These are phyloP conservation scores for Globisporangium heterothallicum DNA, from an alignment of 352 stramenopile genomes.

Conservation along the genomic window DNA sequence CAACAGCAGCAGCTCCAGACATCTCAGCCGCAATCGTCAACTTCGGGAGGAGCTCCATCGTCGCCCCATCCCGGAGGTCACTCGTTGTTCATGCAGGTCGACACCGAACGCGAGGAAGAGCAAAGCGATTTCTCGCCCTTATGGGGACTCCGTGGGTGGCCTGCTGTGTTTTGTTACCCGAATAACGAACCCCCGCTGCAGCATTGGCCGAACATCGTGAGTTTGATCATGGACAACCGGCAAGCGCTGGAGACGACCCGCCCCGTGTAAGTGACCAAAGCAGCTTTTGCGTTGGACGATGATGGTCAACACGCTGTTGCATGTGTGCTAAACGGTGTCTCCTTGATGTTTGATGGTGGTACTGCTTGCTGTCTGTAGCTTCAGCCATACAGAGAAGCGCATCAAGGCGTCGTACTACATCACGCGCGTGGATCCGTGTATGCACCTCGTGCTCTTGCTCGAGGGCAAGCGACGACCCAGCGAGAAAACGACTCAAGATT, in stretches of 20 bases:
- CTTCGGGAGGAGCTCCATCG: background rate
- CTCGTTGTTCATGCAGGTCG: slow-evolving; percentile 47
- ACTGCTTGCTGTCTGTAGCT: slow-evolving; percentile 19
- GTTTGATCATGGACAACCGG: slow-evolving; percentile 83
- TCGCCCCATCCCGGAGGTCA: slow-evolving; percentile 21
- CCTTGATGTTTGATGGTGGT: background rate
- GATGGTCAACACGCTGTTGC: background rate
- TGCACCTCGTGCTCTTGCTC: slow-evolving; percentile 68
- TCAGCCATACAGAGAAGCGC: slow-evolving; percentile 63
- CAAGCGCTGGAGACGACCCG: slow-evolving; percentile 40
- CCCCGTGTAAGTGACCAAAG: slow-evolving; percentile 36
- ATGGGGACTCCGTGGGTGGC: slow-evolving; percentile 74
- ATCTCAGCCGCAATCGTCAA: slow-evolving; percentile 1
- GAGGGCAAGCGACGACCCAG: slow-evolving; percentile 63
- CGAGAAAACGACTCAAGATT: slow-evolving; percentile 72
- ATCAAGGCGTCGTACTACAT: slow-evolving; percentile 75
- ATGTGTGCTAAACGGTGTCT: background rate
- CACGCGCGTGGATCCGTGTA: slow-evolving; percentile 57
- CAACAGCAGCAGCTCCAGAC: slow-evolving; percentile 13
- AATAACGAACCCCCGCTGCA: slow-evolving; percentile 45
- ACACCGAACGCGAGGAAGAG: slow-evolving; percentile 55
- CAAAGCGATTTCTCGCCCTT: slow-evolving; percentile 74
- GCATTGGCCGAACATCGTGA: slow-evolving; percentile 86
- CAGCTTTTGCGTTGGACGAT: background rate
- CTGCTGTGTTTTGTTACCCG: slow-evolving; percentile 80